Evolutionary conservation across 2,329 filamentous ascomycete genomes (phyloP).

Genomic region (Pseudocercospora fijiensis): DNA sequence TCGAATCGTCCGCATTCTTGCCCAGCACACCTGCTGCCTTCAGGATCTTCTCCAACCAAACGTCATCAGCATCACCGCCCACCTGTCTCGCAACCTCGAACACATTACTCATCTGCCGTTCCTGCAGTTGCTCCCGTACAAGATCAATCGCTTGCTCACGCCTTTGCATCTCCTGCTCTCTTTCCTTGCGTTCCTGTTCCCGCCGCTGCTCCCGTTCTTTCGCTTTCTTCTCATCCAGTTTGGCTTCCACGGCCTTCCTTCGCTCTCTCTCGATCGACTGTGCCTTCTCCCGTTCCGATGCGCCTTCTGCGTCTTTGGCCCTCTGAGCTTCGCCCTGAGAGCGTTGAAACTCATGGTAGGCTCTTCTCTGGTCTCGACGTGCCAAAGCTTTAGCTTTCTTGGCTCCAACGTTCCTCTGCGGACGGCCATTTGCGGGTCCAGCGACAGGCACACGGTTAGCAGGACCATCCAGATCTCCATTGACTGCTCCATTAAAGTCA

Average conservation of each 20-base stretch:
- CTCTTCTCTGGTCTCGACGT: constrained; percentile 44
- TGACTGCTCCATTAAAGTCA: background rate
- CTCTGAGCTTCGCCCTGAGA: constrained; percentile 50
- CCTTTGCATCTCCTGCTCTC: constrained; percentile 41
- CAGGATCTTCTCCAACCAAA: constrained; percentile 48
- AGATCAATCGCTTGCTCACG: constrained; percentile 36
- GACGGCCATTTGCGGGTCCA: constrained; percentile 37
- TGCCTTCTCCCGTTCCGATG: constrained; percentile 47
- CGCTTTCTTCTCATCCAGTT: constrained; percentile 44
- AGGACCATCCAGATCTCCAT: background rate
- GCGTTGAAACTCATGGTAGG: constrained; percentile 53
- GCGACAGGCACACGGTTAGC: constrained; percentile 23
- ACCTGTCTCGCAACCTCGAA: constrained; percentile 44
- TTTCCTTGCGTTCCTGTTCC: constrained; percentile 41
- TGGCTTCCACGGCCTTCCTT: constrained; percentile 45
- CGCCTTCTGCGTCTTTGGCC: constrained; percentile 44
- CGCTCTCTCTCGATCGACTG: constrained; percentile 44
- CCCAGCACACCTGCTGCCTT: constrained; percentile 42
- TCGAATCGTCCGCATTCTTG: constrained; percentile 25
- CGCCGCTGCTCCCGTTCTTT: constrained; percentile 43
- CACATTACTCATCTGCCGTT: constrained; percentile 38
- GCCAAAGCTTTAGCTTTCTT: constrained; percentile 53
- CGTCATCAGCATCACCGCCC: constrained; percentile 41
- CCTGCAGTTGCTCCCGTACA: constrained; percentile 36
- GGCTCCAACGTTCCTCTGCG: constrained; percentile 43